Base-by-base conservation (phyloP, 306 rosid species). In the Prunus padus region DNA sequence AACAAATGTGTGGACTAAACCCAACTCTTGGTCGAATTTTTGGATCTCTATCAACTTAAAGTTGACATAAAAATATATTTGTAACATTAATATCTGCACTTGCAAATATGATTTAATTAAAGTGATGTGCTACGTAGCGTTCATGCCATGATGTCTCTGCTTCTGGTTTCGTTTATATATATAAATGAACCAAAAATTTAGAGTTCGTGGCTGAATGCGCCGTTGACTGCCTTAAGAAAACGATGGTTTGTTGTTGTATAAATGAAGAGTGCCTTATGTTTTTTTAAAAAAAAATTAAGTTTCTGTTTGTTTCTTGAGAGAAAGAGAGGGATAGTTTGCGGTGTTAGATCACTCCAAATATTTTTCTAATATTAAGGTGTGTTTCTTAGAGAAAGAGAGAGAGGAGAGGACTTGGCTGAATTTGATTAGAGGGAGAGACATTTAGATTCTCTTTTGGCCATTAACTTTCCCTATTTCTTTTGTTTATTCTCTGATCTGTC, bases 141-240 rank as follows among this genome's bases (percentile, higher is more conserved):
- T 37, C 42, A 37, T 37, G 5, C 42, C 2, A 37, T 37, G 40
- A 5, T 33, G 40, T 5, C 6, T 37, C 42, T 6, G 42, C 9
- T 33, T 33, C 2, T 33, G 40, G 40, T 7, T 33, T 33, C 8
- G 40, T 33, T 5, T 16, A 28, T 50, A 54, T 11, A 4, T 56
- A 54, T 54, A 54, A 18, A 54, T 2, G 8, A 6, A 20, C 26
- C 28, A 77, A 85, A 79, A 84, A 18, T 8, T 54, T 78, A 64
- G 84, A 81, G 82, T 75, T 85, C 86, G 81, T 84, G 85, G 79
- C 72, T 81, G 87, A 81, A 83, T 79, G 61, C 66, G 54, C 16
- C 84, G 82, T 87, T 88, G 89, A 91, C 92, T 75, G 28, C 57
- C 57, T 71, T 30, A 71, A 57, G 84, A 81, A 79, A 86, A 82